These are phyloP conservation scores for Pleurotus giganteus DNA, from an alignment of 768 basidiomycete species.

Conservation along the genomic window DNA sequence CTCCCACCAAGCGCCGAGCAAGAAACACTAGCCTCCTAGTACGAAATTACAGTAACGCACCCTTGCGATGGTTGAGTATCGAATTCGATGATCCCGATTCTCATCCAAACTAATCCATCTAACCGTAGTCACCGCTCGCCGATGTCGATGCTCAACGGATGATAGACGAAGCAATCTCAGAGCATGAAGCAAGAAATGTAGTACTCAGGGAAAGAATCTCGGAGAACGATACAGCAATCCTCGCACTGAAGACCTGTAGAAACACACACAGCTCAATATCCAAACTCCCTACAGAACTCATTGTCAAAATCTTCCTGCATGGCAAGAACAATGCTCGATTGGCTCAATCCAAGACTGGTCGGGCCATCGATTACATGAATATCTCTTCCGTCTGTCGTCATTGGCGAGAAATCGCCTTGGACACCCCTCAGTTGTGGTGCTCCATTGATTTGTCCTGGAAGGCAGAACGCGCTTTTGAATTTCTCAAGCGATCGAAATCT, in stretches of 20 bases:
- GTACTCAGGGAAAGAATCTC: background rate
- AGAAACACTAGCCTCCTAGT: too few relatives aligned
- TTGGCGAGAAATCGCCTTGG: background rate
- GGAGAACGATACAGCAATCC: background rate
- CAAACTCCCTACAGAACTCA: background rate
- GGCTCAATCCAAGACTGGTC: too few relatives aligned
- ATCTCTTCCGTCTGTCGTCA: background rate
- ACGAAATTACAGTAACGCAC: too few relatives aligned
- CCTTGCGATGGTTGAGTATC: too few relatives aligned
- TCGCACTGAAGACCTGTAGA: background rate
- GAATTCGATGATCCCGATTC: too few relatives aligned
- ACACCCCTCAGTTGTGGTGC: background rate
- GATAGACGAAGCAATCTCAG: too few relatives aligned
- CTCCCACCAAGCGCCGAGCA: too few relatives aligned
- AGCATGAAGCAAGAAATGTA: too few relatives aligned
- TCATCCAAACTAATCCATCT: too few relatives aligned
- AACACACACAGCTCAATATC: background rate
- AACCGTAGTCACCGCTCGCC: too few relatives aligned
- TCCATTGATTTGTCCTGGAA: background rate
- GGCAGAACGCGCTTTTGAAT: background rate
- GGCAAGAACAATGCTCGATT: background rate
- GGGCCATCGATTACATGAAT: background rate
- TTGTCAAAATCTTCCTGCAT: background rate
- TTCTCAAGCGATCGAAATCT: slow-evolving; percentile 4
- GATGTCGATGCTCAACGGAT: background rate